Evolutionary conservation across 768 basidiomycete species (phyloP), one percentile per base, ranked within the genome.

Genomic region (Rhizopogon sp.): DNA sequence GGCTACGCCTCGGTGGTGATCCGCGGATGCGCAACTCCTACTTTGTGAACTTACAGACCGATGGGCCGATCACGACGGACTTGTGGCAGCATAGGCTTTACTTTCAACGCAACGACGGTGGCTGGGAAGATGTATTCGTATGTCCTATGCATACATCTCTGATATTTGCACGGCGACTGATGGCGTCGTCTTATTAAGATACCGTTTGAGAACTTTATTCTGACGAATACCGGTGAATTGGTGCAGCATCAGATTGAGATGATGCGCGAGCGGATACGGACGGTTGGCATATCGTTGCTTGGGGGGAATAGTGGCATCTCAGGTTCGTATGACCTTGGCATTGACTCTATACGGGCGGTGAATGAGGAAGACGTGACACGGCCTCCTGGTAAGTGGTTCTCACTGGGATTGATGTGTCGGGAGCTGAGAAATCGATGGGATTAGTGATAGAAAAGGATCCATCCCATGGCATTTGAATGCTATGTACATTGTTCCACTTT

Each of bases 81-180:
- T 74, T 98, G n/a, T 98, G 90, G 87, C 96, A 97, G 66, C 94
- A 98, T 61, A 81, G 91, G 35, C 75, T 98, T n/a, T 90, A 82
- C 70, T 89, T 94, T 66, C 75, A 78, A 49, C 78, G 81, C 53
- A 72, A 75, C 28, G 80, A 85, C 55, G 79, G 82, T 25, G 72
- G 75, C 4, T 95, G 93, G 93, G 88, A 93, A 66, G 85, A 92
- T 62, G 67, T 95, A 14, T 85, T 85, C 63, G 91, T 90, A 59
- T 61, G 85, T 78, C 41, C 57, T 29, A 47, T 63, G 22, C 55
- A 49, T 29, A 51, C 25, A 25, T 25, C 37, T 25, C 54, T 58
- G 25, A 52, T 50, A 14, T 51, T 61, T 54, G 56, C 3, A 17
- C 31, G 53, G 20, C 17, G 61, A 52, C 46, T 62, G 51, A 50